Conservation (phyloP, 352 stramenopile genomes). For the Globisporangium ultimum region DNA sequence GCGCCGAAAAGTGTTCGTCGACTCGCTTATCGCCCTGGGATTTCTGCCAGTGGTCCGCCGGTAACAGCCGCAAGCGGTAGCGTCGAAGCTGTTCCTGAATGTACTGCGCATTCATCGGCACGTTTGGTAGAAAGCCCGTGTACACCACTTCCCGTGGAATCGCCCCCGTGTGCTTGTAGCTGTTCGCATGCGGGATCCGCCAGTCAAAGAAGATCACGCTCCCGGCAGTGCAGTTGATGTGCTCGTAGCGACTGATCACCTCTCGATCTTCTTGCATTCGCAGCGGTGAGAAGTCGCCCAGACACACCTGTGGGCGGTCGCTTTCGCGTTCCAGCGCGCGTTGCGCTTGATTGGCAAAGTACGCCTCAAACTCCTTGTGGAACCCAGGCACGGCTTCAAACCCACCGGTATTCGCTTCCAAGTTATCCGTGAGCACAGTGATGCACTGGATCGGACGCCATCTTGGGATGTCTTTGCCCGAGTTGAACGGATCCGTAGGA, state of each 20-base stretch:
- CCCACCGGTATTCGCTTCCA: constrained; percentile 62
- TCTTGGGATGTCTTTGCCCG: constrained; percentile 59
- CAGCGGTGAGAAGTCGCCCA: constrained; percentile 86
- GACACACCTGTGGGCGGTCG: constrained; percentile 60
- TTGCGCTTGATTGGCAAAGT: constrained; percentile 34
- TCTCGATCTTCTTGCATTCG: constrained; percentile 79
- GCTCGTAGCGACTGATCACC: constrained; percentile 71
- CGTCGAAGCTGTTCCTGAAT: constrained; percentile 67
- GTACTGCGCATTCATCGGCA: constrained; percentile 71
- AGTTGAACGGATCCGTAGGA: constrained; percentile 69
- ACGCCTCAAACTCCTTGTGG: constrained; percentile 80
- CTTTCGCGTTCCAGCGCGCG: constrained; percentile 11
- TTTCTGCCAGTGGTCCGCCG: constrained; percentile 80
- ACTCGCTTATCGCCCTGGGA: constrained; percentile 48
- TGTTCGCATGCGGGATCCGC: constrained; percentile 86
- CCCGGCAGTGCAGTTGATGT: constrained; percentile 54
- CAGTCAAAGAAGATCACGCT: constrained; percentile 89
- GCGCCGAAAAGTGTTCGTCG: constrained; percentile 53
- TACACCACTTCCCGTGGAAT: constrained; percentile 81
- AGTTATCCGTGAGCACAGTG: constrained; percentile 74
- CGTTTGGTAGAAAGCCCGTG: constrained; percentile 76
- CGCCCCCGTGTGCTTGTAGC: constrained; percentile 61
- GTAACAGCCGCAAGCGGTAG: constrained; percentile 59
- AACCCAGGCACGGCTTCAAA: constrained; percentile 87
- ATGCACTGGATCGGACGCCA: constrained; percentile 91